A percentile compares a stretch with the other conserved stretches of the same genome.
Evolutionary conservation across 75 land plant genomes (phyloP).

Genomic region (Cunninghamia lanceolata): DNA sequence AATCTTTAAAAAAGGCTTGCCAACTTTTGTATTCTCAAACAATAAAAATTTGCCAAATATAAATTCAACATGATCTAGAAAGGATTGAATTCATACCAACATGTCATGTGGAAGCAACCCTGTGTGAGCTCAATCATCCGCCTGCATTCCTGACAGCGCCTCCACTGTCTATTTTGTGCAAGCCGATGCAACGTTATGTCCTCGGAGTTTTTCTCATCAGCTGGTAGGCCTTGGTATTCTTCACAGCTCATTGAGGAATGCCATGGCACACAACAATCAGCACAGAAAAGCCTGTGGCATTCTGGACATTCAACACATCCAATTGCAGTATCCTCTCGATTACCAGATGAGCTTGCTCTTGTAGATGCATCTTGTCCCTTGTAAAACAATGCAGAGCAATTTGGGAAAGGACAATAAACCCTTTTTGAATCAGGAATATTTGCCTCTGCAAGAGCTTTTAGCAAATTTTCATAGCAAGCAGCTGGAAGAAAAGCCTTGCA

Average conservation of each 20-base stretch:
- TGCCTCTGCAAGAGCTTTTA: constrained; percentile 51
- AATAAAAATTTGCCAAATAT: not conserved
- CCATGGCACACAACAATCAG: constrained; percentile 88
- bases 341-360: constrained; percentile 37
- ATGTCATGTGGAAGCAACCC: constrained; percentile 79
- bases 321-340: constrained; percentile 16
- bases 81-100: constrained; percentile 52
- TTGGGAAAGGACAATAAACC: constrained; percentile 76
- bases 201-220: constrained; percentile 48
- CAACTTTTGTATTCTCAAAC: not conserved
- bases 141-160: constrained; percentile 67
- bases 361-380: constrained; percentile 26
- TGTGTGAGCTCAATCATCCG: constrained; percentile 70
- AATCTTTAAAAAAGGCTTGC: not conserved
- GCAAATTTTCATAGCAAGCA: constrained; percentile 31
- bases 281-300: constrained; percentile 67
- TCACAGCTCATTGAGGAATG: constrained; percentile 71
- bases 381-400: constrained; percentile 71
- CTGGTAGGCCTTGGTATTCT: constrained; percentile 51
- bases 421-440: constrained; percentile 47
- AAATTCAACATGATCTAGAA: not conserved
- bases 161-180: constrained; percentile 63
- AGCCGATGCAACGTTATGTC: constrained; percentile 61
- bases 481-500: constrained; percentile 63
- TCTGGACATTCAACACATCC: constrained; percentile 59